Evolutionary conservation across 2,329 filamentous ascomycete genomes (phyloP).

Genomic region (Purpureocillium lavendulum): DNA sequence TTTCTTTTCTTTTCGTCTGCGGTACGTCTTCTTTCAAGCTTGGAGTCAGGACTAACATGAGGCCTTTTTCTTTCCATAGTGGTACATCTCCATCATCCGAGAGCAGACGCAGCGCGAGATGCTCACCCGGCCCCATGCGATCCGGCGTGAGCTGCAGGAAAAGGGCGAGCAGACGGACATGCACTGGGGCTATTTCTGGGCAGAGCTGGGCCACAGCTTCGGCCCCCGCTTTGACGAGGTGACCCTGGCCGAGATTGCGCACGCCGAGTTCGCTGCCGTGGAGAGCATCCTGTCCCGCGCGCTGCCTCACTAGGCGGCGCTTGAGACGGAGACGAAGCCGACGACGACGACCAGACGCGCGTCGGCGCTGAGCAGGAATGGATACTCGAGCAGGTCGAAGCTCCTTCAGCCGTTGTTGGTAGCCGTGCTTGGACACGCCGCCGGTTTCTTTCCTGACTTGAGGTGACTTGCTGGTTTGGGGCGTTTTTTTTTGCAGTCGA

Average conservation of each 20-base stretch:
- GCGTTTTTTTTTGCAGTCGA: too few species aligned
- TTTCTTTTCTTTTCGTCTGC: neutral
- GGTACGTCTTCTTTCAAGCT: too few species aligned
- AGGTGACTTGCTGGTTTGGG: too few species aligned
- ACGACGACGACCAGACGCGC: too few species aligned
- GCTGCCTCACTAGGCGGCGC: slow-evolving; percentile 11
- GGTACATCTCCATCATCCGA: slow-evolving; percentile 47
- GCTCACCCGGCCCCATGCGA: slow-evolving; percentile 27
- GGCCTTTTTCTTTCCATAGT: slow-evolving; percentile 26
- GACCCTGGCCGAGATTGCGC: slow-evolving; percentile 37
- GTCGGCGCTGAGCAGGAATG: too few species aligned
- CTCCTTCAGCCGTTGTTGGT: too few species aligned
- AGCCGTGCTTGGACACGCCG: too few species aligned
- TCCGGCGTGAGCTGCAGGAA: slow-evolving; percentile 29
- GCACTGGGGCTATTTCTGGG: slow-evolving; percentile 46
- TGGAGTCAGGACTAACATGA: slow-evolving; percentile 9
- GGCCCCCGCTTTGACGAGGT: slow-evolving; percentile 36
- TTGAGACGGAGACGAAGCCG: too few species aligned
- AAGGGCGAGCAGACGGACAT: slow-evolving; percentile 24
- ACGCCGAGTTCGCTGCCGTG: slow-evolving; percentile 38
- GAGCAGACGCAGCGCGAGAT: slow-evolving; percentile 38
- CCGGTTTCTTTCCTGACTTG: too few species aligned
- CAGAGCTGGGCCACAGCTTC: slow-evolving; percentile 32
- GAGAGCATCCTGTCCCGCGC: slow-evolving; percentile 39
- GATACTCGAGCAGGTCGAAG: too few species aligned